phyloP scores from a whole-genome alignment of 345 rosid species.

The Toxicodendron radicans region DNA sequence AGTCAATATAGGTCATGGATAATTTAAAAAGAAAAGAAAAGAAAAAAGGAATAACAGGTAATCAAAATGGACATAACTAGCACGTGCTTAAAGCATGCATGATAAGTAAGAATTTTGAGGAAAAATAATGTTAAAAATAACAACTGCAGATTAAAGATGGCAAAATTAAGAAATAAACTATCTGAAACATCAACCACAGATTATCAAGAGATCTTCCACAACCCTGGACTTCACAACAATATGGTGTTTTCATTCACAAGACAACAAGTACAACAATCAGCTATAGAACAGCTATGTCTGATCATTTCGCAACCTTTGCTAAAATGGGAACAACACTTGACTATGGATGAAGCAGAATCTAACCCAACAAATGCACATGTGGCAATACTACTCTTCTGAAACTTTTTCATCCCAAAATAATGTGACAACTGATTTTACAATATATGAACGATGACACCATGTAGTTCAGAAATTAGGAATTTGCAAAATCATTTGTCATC shows the following conservation, averaged over 20 bases:
- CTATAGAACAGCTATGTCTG: not conserved
- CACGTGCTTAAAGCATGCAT: not conserved
- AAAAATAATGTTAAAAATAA: not conserved
- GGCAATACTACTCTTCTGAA: not conserved
- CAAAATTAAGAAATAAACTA: not conserved
- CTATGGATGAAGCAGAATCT: not conserved
- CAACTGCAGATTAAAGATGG: not conserved
- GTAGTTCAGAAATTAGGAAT: not conserved
- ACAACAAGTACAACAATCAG: not conserved
- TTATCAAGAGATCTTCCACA: too few relatives aligned
- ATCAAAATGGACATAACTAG: not conserved
- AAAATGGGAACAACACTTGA: not conserved
- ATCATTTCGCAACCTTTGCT: not conserved
- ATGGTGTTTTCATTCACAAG: not conserved
- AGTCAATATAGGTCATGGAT: not conserved
- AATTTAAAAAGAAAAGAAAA: not conserved
- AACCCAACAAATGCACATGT: not conserved
- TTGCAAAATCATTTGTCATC: not conserved
- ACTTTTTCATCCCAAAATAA: not conserved
- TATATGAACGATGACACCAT: not conserved
- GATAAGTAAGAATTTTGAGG: not conserved
- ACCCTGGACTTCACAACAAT: too few relatives aligned
- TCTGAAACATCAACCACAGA: not conserved
- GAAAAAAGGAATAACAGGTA: not conserved
- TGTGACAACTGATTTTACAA: not conserved